Base-by-base conservation (phyloP, 2,329 filamentous ascomycete genomes). In the Cladosporium sp. region DNA sequence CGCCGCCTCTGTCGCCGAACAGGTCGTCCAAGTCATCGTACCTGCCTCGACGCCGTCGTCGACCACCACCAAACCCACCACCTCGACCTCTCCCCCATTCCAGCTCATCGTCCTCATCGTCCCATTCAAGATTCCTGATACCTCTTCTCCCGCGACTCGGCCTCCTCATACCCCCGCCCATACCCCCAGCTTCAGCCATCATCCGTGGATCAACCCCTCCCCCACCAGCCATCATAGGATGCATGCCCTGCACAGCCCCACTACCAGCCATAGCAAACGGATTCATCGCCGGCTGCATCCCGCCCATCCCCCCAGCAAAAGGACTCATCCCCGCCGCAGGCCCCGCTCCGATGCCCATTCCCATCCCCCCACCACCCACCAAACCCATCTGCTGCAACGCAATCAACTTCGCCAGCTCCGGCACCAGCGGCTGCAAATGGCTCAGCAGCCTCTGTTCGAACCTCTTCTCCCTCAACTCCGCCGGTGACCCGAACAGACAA, bases 371-470 rank as follows among this genome's bases (percentile, higher is more conserved):
- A 14, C 37, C 43, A 41, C 35, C 46, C 32, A 42, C 54, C 48
- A 46, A 43, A 6, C 42, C 28, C 18, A 43, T 33, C 37, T 55
- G 46, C 41, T 52, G 54, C 45, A 40, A 9, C 11, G 31, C 44
- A 40, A 57, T 54, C 60, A 60, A 56, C 45, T 57, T 56, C 19
- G 44, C 50, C 49, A 62, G 42, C 54, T 59, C 57, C 42, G 61
- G 61, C 51, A 59, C 49, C 52, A 61, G 55, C 46, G 62, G 60
- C 50, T 59, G 57, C 28, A 63, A 34, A 14, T 54, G 60, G 49
- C 57, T 61, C 31, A 63, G 34, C 59, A 63, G 56, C 31, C 56
- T 57, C 40, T 58, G 44, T 46, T 58, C 53, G 38, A 60, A 61
- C 48, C 55, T 55, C 43, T 62, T 60, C 53, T 61, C 59, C 43